Conservation (phyloP, 148 eudicot genomes). For the Vaccinium corymbosum region DNA sequence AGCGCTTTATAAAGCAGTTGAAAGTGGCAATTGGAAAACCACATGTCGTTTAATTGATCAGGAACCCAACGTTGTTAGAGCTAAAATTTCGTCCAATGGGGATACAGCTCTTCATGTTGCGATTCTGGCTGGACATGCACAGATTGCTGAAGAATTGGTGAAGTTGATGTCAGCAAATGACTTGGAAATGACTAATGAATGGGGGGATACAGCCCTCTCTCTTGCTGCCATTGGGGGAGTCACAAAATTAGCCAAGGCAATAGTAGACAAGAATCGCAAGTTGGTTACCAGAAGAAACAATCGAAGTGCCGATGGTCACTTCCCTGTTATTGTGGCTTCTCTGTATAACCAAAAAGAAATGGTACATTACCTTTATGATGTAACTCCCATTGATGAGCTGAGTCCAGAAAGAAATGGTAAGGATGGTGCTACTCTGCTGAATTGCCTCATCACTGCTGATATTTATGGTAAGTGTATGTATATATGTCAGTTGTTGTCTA, state of each 20-base stretch:
- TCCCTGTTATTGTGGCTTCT: not conserved
- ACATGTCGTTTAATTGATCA: not conserved
- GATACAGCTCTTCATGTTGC: not conserved
- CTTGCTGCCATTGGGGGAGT: not conserved
- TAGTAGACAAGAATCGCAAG: not conserved
- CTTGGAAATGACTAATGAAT: not conserved
- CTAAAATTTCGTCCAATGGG: not conserved
- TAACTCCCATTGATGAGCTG: not conserved
- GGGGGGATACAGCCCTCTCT: not conserved
- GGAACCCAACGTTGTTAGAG: not conserved
- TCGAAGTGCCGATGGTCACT: not conserved
- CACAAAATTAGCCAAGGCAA: not conserved
- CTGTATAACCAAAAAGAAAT: not conserved
- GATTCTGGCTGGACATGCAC: not conserved
- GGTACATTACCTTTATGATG: not conserved
- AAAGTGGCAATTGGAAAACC: not conserved
- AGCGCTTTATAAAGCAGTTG: not conserved
- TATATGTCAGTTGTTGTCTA: not conserved
- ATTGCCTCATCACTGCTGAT: not conserved
- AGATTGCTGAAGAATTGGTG: not conserved
- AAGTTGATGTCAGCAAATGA: not conserved
- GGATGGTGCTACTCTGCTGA: not conserved
- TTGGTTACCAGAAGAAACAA: not conserved
- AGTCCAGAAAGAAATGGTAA: not conserved
- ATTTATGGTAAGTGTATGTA: not conserved